Evolutionary conservation across 164 flowering plant genomes (phyloP).

Genomic region (Annona squamosa): DNA sequence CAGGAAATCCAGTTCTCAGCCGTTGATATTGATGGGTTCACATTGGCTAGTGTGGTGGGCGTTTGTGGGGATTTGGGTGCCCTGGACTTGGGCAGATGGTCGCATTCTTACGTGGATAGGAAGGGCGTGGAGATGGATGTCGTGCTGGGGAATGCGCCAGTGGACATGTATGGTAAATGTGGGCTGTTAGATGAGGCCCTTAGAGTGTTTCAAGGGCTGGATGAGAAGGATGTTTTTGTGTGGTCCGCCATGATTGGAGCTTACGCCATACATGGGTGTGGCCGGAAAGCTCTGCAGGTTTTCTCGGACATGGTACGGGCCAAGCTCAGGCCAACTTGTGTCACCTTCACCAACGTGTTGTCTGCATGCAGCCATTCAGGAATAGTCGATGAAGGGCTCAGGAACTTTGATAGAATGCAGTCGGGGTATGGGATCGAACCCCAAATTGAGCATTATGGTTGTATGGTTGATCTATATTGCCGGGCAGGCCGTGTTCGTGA

Average conservation of each 20-base stretch:
- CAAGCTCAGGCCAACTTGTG: conserved; percentile 12
- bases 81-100: conserved; percentile 20
- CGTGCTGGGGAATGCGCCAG: conserved; percentile 17
- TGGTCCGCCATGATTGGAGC: conserved; percentile 25
- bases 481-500: conserved; percentile 14
- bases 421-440: conserved; percentile 15
- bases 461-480: conserved; percentile 26
- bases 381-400: conserved; percentile 13
- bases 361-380: conserved; percentile 27
- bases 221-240: conserved; percentile 14
- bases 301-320: conserved; percentile 14
- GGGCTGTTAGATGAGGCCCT: conserved; percentile 16
- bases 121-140: conserved; percentile 8
- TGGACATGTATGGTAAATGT: conserved; percentile 23
- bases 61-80: conserved; percentile 22
- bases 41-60: conserved; percentile 14
- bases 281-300: conserved; percentile 17
- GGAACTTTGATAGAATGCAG: conserved; percentile 13
- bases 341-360: conserved; percentile 22
- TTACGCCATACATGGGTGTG: conserved; percentile 21
- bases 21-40: conserved; percentile 15
- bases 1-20: conserved; percentile 15
- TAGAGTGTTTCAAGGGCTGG: conserved; percentile 12
- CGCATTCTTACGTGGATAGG: conserved; percentile 17
- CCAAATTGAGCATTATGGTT: conserved; percentile 23